Conservation (phyloP, 2,329 filamentous ascomycete species). For the Arthroderma uncinatum region DNA sequence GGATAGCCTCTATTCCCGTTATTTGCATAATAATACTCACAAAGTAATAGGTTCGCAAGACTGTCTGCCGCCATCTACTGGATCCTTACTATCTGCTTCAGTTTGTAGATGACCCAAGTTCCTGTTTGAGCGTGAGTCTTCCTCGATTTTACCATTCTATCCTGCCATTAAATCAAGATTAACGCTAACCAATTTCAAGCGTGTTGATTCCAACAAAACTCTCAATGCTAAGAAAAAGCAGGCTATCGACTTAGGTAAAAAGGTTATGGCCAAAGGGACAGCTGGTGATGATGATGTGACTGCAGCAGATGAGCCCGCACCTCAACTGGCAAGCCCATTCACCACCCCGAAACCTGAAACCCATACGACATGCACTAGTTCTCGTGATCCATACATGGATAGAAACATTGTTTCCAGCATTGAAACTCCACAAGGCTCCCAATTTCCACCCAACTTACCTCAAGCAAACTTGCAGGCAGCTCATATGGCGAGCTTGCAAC, state of each 20-base stretch:
- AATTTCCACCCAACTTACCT: neutral
- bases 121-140: conserved; percentile 12
- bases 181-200: conserved; percentile 11
- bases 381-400: neutral
- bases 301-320: neutral
- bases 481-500: neutral
- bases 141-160: too few species aligned
- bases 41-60: conserved; percentile 23
- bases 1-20: neutral
- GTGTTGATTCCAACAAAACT: conserved; percentile 25
- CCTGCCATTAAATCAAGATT: neutral
- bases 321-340: neutral
- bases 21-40: neutral
- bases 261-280: conserved; percentile 13
- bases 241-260: conserved; percentile 26
- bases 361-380: neutral
- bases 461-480: neutral
- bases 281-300: neutral
- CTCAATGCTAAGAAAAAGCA: conserved; percentile 26
- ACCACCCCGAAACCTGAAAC: neutral
- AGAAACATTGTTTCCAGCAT: neutral
- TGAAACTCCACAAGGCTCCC: neutral
- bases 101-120: conserved; percentile 30
- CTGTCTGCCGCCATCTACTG: conserved; percentile 32
- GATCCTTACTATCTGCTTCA: conserved; percentile 25